Conservation (phyloP, 139 green algal species). For the Micractinium sp. region DNA sequence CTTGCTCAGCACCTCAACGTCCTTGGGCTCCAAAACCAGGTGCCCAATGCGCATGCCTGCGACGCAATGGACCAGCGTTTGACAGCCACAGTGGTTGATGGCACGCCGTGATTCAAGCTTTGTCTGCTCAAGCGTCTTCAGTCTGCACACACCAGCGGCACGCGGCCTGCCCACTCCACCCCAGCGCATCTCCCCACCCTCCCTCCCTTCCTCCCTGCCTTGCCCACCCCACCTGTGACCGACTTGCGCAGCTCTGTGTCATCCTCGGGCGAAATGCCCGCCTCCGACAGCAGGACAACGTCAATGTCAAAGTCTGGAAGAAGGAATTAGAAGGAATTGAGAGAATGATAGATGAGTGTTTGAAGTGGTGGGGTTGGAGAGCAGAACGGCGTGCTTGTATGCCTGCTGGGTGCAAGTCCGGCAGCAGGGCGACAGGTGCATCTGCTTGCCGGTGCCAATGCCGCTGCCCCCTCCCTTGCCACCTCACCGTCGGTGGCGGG, state of each 20-base stretch:
- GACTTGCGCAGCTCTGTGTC: constrained; percentile 35
- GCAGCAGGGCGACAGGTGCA: neutral
- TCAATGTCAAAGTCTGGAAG: constrained; percentile 45
- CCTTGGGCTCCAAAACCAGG: constrained; percentile 56
- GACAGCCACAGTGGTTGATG: neutral
- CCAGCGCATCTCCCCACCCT: neutral
- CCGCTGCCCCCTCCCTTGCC: neutral
- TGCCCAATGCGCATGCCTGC: constrained; percentile 40
- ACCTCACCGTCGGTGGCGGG: constrained; percentile 24
- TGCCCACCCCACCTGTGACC: constrained; percentile 1
- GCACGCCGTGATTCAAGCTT: neutral
- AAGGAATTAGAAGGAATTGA: neutral
- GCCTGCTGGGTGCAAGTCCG: neutral
- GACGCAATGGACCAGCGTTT: neutral
- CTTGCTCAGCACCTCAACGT: constrained; percentile 56
- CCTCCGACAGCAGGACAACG: constrained; percentile 33
- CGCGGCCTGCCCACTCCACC: neutral
- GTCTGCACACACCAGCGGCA: neutral
- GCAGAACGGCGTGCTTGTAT: neutral
- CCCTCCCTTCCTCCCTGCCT: neutral
- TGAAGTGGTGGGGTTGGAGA: neutral
- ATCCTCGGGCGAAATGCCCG: constrained; percentile 7
- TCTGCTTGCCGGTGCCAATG: neutral
- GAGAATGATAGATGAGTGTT: neutral
- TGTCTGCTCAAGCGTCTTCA: neutral